Evolutionary conservation across 2,329 filamentous ascomycete genomes (phyloP), one percentile per base, ranked within the genome.

Genomic region (Graphium sp.): DNA sequence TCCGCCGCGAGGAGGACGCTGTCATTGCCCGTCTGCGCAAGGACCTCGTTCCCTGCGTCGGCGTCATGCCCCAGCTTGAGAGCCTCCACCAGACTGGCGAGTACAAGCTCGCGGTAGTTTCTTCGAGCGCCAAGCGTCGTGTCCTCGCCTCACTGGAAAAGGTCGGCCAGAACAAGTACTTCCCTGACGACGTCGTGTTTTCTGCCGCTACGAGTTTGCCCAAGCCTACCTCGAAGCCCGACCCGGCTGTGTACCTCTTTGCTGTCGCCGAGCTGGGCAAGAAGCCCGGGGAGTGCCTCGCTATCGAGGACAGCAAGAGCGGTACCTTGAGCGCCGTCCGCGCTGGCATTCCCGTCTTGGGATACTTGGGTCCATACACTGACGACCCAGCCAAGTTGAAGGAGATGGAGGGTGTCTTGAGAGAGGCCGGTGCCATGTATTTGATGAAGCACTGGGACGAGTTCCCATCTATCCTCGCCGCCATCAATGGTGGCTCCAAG

Each of bases 241-340:
- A 92, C 53, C 84, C 85, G 12, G 80, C 81, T 39, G 77, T 93
- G 54, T 93, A 93, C 59, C 55, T 83, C 37, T 66, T 76, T 49
- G 79, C 84, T 14, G 68, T 84, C 47, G 56, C 83, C 53, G 57
- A 69, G 46, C 63, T 91, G 29, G 76, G 75, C 35, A 77, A 77
- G 54, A 68, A 65, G 42, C 59, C 81, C 2, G 58, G 59, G 26
- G 75, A 91, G 60, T 74, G 68, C 39, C 63, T 93, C 18, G 79
- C 84, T 15, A 69, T 93, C 34, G 84, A 93, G 62, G 84, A 93
- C 60, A 82, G 74, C 62, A 82, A 80, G 66, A 83, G 75, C 41
- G 84, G 84, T 35, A 79, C 80, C 24, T 67, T 78, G 33, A 82
- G 79, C 38, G 62, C 52, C 33, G 72, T 74, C 43, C 66, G 79